Percentiles rank a stretch among this genome's conserved stretches.
phyloP scores from a whole-genome alignment of 1,284 basidiomycete genomes.

The Irpex lacteus region DNA sequence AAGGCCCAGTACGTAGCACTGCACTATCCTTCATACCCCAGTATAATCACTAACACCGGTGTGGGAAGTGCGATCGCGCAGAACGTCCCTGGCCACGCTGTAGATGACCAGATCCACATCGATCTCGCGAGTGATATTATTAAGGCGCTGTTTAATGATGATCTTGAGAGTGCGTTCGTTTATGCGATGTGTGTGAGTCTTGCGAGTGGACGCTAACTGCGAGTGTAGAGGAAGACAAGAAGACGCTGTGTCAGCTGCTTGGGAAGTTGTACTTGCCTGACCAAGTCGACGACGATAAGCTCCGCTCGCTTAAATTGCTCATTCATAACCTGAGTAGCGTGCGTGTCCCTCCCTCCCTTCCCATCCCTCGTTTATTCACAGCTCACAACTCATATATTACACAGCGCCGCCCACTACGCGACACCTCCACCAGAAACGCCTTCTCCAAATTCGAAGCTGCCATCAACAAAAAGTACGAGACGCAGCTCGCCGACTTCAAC shows the following conservation, averaged over 20 bases:
- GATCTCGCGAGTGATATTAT: constrained; percentile 80
- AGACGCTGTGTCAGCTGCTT: constrained; percentile 78
- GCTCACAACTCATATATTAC: neutral
- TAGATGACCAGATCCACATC: constrained; percentile 65
- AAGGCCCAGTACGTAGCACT: constrained; percentile 78
- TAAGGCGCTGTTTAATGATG: constrained; percentile 51
- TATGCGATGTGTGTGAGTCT: neutral
- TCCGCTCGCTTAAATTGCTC: constrained; percentile 64
- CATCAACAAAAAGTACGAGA: constrained; percentile 56
- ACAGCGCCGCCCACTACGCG: constrained; percentile 73
- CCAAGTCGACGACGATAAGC: constrained; percentile 56
- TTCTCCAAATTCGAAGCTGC: constrained; percentile 64
- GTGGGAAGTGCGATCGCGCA: constrained; percentile 27
- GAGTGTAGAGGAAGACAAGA: constrained; percentile 71
- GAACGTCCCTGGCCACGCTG: constrained; percentile 34
- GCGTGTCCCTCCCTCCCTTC: constrained; percentile 22
- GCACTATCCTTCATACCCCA: neutral
- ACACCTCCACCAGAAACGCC: constrained; percentile 68
- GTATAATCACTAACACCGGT: neutral
- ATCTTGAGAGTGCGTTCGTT: constrained; percentile 39
- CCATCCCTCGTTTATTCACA: neutral
- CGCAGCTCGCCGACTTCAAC: constrained; percentile 59
- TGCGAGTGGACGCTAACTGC: neutral
- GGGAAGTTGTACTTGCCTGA: constrained; percentile 77
- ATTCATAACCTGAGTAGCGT: constrained; percentile 61